A percentile compares a stretch with the other conserved stretches of the same genome.
Evolutionary conservation across 192 early-diverging fungal species (phyloP).

Genomic region (Gryganskiella cystojenkinii): DNA sequence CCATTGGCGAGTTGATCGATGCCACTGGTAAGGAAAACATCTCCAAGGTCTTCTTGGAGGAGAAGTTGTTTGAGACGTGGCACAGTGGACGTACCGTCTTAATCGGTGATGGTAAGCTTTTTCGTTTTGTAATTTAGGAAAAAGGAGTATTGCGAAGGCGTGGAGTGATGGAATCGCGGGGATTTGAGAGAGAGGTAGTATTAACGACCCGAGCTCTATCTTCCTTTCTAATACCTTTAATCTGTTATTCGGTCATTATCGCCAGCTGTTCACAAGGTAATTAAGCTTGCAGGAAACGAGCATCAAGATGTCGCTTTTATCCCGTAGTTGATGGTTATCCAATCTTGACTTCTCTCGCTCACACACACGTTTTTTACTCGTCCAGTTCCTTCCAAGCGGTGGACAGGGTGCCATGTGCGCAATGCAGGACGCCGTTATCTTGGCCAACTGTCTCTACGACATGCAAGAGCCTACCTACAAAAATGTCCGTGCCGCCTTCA

Average conservation of each 20-base stretch:
- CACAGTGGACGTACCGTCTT: conserved; percentile 16
- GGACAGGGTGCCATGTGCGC: too few species aligned
- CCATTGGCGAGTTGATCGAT: conserved; percentile 31
- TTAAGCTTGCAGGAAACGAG: conserved; percentile 2
- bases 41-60: conserved; percentile 36
- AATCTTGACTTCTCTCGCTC: too few species aligned
- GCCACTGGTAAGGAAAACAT: conserved; percentile 24
- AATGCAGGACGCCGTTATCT: conserved; percentile 29
- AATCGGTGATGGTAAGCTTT: conserved; percentile 39
- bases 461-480: conserved; percentile 8
- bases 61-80: conserved; percentile 45
- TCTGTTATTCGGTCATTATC: conserved; percentile 15
- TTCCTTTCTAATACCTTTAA: neutral
- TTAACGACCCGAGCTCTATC: neutral
- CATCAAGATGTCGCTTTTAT: too few species aligned
- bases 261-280: conserved; percentile 33
- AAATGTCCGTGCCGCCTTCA: too few species aligned
- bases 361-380: too few species aligned
- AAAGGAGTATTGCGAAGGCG: too few species aligned
- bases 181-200: neutral
- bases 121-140: too few species aligned
- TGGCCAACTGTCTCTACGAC: conserved; percentile 39
- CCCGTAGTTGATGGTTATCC: too few species aligned
- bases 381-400: too few species aligned
- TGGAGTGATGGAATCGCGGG: too few species aligned